Conservation (phyloP, 106 monocot species). For the Agapanthus africanus region DNA sequence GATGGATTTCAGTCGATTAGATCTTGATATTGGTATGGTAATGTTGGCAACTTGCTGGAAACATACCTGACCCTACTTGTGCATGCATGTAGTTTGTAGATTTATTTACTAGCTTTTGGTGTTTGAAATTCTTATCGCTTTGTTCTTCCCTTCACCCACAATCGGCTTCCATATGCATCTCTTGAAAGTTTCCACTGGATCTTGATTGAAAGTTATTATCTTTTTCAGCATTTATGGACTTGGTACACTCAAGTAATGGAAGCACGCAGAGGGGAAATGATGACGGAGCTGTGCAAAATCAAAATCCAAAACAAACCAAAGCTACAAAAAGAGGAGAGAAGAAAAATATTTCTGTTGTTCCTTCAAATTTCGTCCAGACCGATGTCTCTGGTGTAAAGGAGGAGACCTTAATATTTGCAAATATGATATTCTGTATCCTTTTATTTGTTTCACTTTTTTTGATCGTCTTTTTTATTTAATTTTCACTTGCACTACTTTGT, state of each 20-base stretch:
- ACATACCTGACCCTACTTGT: not conserved
- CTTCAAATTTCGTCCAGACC: constrained; percentile 70
- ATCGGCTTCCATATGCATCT: not conserved
- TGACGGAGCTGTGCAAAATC: constrained; percentile 30
- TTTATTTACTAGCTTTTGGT: not conserved
- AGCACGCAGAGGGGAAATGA: constrained; percentile 48
- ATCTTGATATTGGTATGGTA: not conserved
- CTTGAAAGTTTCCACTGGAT: not conserved
- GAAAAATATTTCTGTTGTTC: constrained; percentile 43
- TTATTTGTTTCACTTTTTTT: not conserved
- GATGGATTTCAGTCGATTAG: not conserved
- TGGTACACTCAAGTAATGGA: constrained; percentile 82
- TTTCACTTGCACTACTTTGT: constrained; percentile 2
- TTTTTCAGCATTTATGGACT: constrained; percentile 71
- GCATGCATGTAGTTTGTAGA: constrained; percentile 2
- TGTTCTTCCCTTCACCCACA: not conserved
- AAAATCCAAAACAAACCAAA: constrained; percentile 20
- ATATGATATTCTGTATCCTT: constrained; percentile 98
- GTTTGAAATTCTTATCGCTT: not conserved
- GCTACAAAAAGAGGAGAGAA: constrained; percentile 37
- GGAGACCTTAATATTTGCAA: constrained; percentile 61
- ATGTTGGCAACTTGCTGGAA: constrained; percentile 2
- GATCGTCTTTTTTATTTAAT: not conserved
- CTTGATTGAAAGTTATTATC: not conserved
- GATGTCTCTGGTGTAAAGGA: constrained; percentile 68